These are phyloP conservation scores for Rhexocercosporidium sp. DNA, from an alignment of 2,329 filamentous ascomycete genomes.

Conservation along the genomic window DNA sequence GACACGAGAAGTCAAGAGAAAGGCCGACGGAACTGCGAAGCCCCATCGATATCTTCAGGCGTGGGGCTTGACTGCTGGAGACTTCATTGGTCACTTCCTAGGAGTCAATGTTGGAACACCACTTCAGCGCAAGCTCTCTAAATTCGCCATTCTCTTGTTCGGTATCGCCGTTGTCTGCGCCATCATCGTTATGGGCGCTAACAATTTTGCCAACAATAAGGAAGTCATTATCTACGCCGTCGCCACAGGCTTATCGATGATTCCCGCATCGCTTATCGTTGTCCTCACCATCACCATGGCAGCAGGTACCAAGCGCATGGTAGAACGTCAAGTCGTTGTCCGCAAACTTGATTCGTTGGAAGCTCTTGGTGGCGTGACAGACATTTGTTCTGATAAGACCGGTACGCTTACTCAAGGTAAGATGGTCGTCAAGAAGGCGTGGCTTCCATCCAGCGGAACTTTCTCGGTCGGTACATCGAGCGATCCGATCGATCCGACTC, in stretches of 20 bases:
- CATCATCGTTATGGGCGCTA: constrained; percentile 67
- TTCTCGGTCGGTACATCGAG: constrained; percentile 56
- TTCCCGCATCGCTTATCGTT: constrained; percentile 66
- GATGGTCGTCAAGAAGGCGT: constrained; percentile 56
- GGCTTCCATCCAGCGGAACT: constrained; percentile 57
- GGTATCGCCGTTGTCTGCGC: constrained; percentile 67
- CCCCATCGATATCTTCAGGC: constrained; percentile 52
- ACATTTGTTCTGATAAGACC: constrained; percentile 78
- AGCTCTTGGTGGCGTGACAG: constrained; percentile 59
- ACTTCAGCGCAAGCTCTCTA: constrained; percentile 68
- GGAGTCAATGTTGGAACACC: constrained; percentile 70
- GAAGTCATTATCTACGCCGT: constrained; percentile 70
- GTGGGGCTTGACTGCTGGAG: constrained; percentile 51
- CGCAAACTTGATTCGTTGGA: constrained; percentile 61
- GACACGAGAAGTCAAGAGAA: constrained; percentile 52
- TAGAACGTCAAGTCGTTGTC: constrained; percentile 60
- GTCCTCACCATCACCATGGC: constrained; percentile 72
- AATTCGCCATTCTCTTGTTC: constrained; percentile 67
- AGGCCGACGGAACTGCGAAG: constrained; percentile 54
- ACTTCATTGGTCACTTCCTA: constrained; percentile 64
- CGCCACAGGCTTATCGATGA: constrained; percentile 63
- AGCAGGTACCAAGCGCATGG: constrained; percentile 63
- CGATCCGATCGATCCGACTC: constrained; percentile 56
- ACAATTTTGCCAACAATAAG: constrained; percentile 53
- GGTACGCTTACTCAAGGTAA: constrained; percentile 58